Conservation (phyloP, 352 stramenopile species). For the Paralagenidium karlingii region DNA sequence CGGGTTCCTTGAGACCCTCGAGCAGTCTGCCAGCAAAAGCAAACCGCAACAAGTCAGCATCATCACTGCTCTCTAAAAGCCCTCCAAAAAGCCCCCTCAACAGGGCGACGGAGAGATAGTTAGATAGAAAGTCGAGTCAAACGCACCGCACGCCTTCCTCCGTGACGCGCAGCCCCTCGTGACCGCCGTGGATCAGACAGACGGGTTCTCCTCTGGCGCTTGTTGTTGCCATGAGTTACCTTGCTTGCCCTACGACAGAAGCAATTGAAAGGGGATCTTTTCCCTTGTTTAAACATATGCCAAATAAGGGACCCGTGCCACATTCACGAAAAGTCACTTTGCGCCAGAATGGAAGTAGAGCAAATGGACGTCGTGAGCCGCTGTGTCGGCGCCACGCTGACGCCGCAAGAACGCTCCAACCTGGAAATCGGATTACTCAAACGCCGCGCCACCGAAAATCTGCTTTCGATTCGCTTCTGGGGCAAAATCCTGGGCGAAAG, state of each 20-base stretch:
- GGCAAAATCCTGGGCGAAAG: slow-evolving; percentile 41
- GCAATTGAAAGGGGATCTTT: neutral
- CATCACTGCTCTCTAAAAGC: too few relatives aligned
- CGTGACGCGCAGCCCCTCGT: slow-evolving; percentile 33
- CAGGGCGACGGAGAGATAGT: too few relatives aligned
- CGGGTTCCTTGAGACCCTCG: slow-evolving; percentile 42
- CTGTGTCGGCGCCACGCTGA: slow-evolving; percentile 53
- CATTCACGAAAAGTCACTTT: neutral
- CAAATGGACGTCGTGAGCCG: slow-evolving; percentile 59
- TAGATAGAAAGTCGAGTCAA: too few relatives aligned
- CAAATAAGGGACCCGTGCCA: too few relatives aligned
- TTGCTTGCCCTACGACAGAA: neutral
- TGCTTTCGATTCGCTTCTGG: slow-evolving; percentile 62
- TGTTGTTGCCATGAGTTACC: neutral
- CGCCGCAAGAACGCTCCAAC: slow-evolving; percentile 60
- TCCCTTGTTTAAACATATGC: too few relatives aligned
- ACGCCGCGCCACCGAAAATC: slow-evolving; percentile 41
- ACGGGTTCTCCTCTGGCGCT: slow-evolving; percentile 22
- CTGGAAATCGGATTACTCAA: slow-evolving; percentile 64
- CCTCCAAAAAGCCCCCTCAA: too few relatives aligned
- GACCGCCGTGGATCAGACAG: slow-evolving; percentile 37
- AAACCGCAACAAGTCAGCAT: too few relatives aligned
- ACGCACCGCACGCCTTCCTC: too few relatives aligned
- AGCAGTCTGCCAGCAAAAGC: too few relatives aligned
- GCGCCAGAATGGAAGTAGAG: slow-evolving; percentile 47